These are phyloP conservation scores for Torrubiella hemipterigena DNA, from an alignment of 2,329 filamentous ascomycete genomes.

Conservation along the genomic window DNA sequence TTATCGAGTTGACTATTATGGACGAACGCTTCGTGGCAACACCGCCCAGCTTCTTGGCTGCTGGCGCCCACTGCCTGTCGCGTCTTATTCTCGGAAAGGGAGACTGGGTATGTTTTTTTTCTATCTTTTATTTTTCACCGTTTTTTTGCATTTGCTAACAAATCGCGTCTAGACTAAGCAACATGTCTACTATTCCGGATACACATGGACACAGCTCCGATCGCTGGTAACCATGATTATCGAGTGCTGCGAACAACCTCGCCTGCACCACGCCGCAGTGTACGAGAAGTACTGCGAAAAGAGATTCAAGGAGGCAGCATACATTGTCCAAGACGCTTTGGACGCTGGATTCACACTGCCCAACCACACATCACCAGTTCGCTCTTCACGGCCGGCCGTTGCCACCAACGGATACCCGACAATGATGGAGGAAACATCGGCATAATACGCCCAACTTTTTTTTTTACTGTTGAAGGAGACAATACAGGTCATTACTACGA, in stretches of 20 bases:
- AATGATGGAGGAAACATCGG: too few species aligned
- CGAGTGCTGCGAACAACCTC: conserved; percentile 75
- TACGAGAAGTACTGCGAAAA: conserved; percentile 87
- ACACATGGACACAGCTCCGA: conserved; percentile 76
- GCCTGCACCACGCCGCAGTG: conserved; percentile 73
- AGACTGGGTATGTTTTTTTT: conserved; percentile 61
- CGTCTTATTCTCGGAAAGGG: conserved; percentile 84
- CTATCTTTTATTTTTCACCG: not conserved
- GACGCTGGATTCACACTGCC: conserved; percentile 44
- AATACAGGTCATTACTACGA: too few species aligned
- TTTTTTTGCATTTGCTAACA: conserved; percentile 19
- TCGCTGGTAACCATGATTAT: conserved; percentile 67
- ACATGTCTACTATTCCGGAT: conserved; percentile 88
- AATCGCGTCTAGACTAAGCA: conserved; percentile 48
- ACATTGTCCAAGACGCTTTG: conserved; percentile 68
- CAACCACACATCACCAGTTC: conserved; percentile 26
- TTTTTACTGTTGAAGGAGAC: too few species aligned
- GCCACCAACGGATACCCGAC: conserved; percentile 20
- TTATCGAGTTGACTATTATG: conserved; percentile 93
- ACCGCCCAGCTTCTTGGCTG: conserved; percentile 80
- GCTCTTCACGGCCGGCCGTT: conserved; percentile 14
- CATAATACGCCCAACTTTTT: too few species aligned
- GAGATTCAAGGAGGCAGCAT: conserved; percentile 74
- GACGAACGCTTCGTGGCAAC: conserved; percentile 93
- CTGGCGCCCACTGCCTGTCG: conserved; percentile 84